phyloP scores from a whole-genome alignment of 106 monocot species.

The Cymbidium sinense region DNA sequence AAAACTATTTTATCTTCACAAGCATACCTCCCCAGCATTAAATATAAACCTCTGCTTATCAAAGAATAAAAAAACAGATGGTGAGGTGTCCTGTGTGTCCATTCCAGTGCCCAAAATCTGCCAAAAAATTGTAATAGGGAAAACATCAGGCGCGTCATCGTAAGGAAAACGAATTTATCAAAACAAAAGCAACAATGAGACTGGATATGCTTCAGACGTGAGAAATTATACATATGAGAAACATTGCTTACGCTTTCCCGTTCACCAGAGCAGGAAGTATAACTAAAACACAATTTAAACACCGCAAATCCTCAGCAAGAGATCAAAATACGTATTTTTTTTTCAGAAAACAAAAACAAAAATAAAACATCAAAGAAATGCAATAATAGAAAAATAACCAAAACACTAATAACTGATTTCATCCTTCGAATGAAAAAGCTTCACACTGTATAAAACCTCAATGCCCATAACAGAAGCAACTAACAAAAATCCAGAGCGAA shows the following conservation, averaged over 20 bases:
- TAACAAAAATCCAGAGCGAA: background rate
- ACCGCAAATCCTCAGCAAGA: background rate
- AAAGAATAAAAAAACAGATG: slow-evolving; percentile 93
- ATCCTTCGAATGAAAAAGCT: background rate
- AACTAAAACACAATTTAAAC: background rate
- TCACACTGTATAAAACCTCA: background rate
- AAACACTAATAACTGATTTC: background rate
- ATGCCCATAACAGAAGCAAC: background rate
- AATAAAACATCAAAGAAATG: too few relatives aligned
- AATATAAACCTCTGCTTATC: slow-evolving; percentile 92
- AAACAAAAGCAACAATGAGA: background rate
- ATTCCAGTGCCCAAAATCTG: slow-evolving; percentile 97
- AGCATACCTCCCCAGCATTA: slow-evolving; percentile 91
- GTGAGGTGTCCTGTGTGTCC: slow-evolving; percentile 96
- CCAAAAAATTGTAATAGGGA: slow-evolving; percentile 12
- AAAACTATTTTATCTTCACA: background rate
- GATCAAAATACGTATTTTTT: background rate
- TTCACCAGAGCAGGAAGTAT: background rate
- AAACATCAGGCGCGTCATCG: background rate
- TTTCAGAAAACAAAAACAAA: background rate
- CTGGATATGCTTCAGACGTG: background rate
- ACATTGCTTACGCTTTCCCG: background rate
- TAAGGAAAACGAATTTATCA: background rate
- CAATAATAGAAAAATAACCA: background rate
- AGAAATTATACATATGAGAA: background rate